Base-by-base conservation (phyloP, 345 rosid species). In the Moricandia moricandioides region DNA sequence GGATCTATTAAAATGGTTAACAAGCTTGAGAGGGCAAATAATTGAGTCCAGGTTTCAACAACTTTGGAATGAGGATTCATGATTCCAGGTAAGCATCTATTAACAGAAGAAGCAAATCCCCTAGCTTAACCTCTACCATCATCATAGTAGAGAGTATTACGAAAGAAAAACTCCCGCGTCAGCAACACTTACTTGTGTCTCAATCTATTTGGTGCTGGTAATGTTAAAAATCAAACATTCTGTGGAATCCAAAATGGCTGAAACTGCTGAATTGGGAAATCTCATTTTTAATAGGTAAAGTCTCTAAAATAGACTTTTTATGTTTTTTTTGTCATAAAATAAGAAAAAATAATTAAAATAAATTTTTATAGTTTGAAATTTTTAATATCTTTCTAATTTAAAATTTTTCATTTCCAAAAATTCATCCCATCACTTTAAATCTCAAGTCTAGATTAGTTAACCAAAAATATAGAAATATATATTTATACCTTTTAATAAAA, bases 231-330 rank as follows among this genome's bases (percentile, higher is more conserved):
- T 18, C 21, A 58, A 73, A 78, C 75, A 21, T 21, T 2, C 24
- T 21, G 24, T 21, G 24, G 24, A 2, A 21, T 21, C 24, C 79
- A 85, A 87, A 65, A 82, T 62, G 37, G 24, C 24, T 7, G 18
- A 7, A 16, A 51, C 56, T 7, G 56, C 3, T 16, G 56, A 4
- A 51, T 51, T 51, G 56, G 56, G 24, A 21, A 21, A n/a, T n/a
- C n/a, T n/a, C n/a, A n/a, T n/a, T n/a, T n/a, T n/a, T n/a, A n/a
- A n/a, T n/a, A n/a, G n/a, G n/a, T n/a, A n/a, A n/a, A n/a, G n/a
- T n/a, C n/a, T n/a, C n/a, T n/a, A n/a, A n/a, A n/a, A n/a, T n/a
- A n/a, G n/a, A n/a, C n/a, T n/a, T n/a, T n/a, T n/a, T n/a, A n/a
- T n/a, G n/a, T n/a, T n/a, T n/a, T n/a, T n/a, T n/a, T n/a, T n/a